Evolutionary conservation across 129 eudicot species (phyloP), one percentile per base, ranked within the genome.

Genomic region (Centrapalus pauciflorus): DNA sequence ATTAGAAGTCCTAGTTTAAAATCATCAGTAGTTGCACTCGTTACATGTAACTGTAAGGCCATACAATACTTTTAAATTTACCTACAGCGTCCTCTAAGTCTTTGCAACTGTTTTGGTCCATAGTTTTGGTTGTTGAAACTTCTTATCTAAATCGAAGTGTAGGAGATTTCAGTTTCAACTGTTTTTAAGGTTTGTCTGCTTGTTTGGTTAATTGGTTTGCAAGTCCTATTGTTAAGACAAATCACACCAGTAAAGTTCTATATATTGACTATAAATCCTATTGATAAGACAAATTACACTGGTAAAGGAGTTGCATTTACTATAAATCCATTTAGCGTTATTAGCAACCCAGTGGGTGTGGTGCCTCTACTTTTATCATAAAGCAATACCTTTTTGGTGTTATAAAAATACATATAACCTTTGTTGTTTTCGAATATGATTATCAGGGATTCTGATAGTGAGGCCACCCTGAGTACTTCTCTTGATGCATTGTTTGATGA

Each of bases 401-500:
- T 71, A 32, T 71, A 58, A 29, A 43, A 28, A 11, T 58, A 45
- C 34, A 40, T 28, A 19, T 12, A n/a, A 24, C 34, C 2, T 19
- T 58, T 35, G 0, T 76, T 25, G 45, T 33, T 9, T 76, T 24
- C 35, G 9, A 11, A 17, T 7, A 61, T 64, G 67, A 32, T 66
- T 69, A 5, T 46, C 79, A 82, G 97, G 77, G 73, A 66, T 8
- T 45, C 66, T 19, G 77, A 70, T n/a, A 76, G 11, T 49, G 95
- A 82, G 59, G 85, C 66, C 60, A 23, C 77, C 48, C 55, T 49
- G 67, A 76, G 51, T 67, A 55, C 65, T 34, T 82, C 97, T 79
- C 84, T 89, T 74, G 90, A 89, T 71, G 84, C 79, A 23, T 59
- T 81, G 52, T 82, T 87, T 51, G 43, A 73, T 6, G 92, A 80